A percentile compares a stretch with the other conserved stretches of the same genome.
Evolutionary conservation across 1,139 yeast genomes (phyloP).

Genomic region (Debaryomycetaceae sp.): DNA sequence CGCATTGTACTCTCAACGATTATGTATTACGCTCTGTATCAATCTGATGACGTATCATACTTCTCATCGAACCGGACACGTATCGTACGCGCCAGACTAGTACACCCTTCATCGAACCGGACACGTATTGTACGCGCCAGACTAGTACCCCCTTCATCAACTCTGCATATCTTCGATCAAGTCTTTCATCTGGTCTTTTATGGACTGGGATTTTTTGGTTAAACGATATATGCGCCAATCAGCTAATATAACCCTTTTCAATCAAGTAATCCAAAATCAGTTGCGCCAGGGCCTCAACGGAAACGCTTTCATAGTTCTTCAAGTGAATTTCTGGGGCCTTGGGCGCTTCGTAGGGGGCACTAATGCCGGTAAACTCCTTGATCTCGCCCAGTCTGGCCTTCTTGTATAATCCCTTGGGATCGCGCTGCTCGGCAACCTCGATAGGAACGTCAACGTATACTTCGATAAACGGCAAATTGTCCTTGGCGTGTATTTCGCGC

Average conservation of each 20-base stretch:
- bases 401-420: constrained; percentile 92
- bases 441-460: constrained; percentile 88
- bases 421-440: constrained; percentile 90
- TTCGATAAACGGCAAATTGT: constrained; percentile 74
- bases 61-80: too few species aligned
- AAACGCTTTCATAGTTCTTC: constrained; percentile 51
- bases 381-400: constrained; percentile 93
- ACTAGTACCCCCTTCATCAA: too few species aligned
- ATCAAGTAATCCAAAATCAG: constrained; percentile 60
- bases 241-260: constrained; percentile 37
- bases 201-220: too few species aligned
- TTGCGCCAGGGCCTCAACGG: constrained; percentile 74
- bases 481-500: constrained; percentile 68
- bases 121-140: too few species aligned
- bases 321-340: constrained; percentile 73
- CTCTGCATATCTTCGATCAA: constrained; percentile 1
- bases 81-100: too few species aligned
- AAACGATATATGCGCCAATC: constrained; percentile 1
- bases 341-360: constrained; percentile 95
- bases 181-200: too few species aligned
- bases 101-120: too few species aligned
- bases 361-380: constrained; percentile 89
- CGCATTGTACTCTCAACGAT: too few species aligned
- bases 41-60: too few species aligned
- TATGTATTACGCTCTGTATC: too few species aligned